Evolutionary conservation across 257 asterid species (phyloP).

Genomic region (Nicotiana noctiflora): DNA sequence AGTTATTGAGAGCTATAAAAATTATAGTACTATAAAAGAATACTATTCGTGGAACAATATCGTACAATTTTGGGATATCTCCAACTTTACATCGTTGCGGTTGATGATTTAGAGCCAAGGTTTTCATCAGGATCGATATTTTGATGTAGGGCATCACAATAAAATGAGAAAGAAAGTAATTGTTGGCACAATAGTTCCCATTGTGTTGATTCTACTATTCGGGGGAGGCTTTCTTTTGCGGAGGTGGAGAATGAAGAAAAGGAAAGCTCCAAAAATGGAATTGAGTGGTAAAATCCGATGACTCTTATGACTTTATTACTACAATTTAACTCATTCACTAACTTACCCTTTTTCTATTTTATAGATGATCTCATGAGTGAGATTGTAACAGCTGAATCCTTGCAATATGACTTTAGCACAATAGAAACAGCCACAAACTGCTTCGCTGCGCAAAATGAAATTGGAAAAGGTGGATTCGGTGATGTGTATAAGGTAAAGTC

Average conservation of each 20-base stretch:
- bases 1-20: no score
- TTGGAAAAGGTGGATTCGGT: conserved; percentile 13
- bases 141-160: no score
- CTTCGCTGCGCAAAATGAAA: neutral
- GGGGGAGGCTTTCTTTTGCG: neutral
- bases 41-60: no score
- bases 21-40: no score
- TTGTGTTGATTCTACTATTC: neutral
- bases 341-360: neutral
- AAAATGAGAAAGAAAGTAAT: no score
- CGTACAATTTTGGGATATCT: no score
- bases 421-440: neutral
- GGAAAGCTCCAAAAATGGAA: neutral
- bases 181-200: no score
- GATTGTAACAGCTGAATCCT: neutral
- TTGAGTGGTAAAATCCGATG: neutral
- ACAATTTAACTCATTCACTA: neutral
- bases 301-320: neutral
- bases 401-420: conserved; percentile 5
- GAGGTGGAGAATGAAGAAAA: neutral
- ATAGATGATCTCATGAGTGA: neutral
- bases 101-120: no score
- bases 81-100: no score
- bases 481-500: conserved; percentile 2
- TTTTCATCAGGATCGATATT: no score